Evolutionary conservation across 371 early-diverging fungal species (phyloP), one percentile per base, ranked within the genome.

Genomic region (Dichotomocladium elegans): DNA sequence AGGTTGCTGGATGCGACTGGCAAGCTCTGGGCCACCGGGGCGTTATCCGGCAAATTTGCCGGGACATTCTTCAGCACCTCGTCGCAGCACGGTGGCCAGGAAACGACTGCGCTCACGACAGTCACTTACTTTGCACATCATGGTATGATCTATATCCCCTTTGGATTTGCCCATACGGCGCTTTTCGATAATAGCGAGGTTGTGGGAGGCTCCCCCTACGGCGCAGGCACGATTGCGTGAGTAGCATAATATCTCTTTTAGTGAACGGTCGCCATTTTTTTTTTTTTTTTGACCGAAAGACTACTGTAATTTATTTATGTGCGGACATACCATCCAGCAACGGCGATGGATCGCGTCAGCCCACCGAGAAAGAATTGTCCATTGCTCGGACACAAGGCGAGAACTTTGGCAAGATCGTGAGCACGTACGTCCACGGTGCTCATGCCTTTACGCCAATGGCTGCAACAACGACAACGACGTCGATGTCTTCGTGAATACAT

Each of bases 141-240:
- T 55, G 94, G 93, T 34, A 82, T 93, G 60, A 64, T 82, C 53
- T 93, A 77, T 52, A 89, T 92, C 11, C 91, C 93, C 14, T 61
- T 89, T 41, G 89, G 89, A 15, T 84, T 77, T 48, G 65, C 70
- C 21, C 67, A 70, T 57, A 62, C 81, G 10, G 48, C 72, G 17
- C 43, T 85, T 41, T 66, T 68, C 50, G 79, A 83, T 43, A 79
- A 68, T 50, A 59, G 60, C 24, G 81, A 72, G 48, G 72, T 82
- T 19, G 57, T 82, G 27, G 91, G 91, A 57, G 89, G 89, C 7
- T 74, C 79, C 46, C 77, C 91, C 12, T 93, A 81, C 67, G 94
- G 93, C 57, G 84, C 77, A 47, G 81, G 81, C 37, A 77, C 87
- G 14, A 47, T 89, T 33, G 46, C 89, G 77, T 42, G 42, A 41